Conservation (phyloP, 225 moss, liverwort and hornwort genomes). For the Antitrichia curtipendula region DNA sequence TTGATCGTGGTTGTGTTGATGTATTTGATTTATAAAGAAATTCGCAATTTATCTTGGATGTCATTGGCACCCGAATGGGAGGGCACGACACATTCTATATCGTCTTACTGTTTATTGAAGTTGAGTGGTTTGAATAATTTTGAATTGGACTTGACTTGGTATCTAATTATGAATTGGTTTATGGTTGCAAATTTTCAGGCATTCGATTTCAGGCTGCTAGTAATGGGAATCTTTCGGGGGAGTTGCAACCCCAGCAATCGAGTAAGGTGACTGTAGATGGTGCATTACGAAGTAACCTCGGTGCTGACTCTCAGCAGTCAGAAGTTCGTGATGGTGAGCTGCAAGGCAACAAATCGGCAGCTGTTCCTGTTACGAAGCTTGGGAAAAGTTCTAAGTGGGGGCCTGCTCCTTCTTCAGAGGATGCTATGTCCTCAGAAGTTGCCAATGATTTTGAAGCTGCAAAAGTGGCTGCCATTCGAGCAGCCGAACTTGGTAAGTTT, state of each 20-base stretch:
- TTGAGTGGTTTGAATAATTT: not conserved
- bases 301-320: slow-evolving; percentile 17
- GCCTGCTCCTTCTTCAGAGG: slow-evolving; percentile 45
- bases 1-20: not conserved
- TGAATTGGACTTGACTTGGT: not conserved
- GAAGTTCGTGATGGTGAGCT: slow-evolving; percentile 21
- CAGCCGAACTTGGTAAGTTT: slow-evolving; percentile 83
- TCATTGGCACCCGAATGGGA: not conserved
- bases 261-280: slow-evolving; percentile 10
- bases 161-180: not conserved
- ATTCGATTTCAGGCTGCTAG: slow-evolving; percentile 19
- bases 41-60: not conserved
- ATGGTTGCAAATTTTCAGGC: slow-evolving; percentile 1
- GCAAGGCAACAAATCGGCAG: slow-evolving; percentile 25
- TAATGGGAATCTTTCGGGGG: slow-evolving; percentile 9
- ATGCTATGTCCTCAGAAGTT: slow-evolving; percentile 45
- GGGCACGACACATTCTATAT: not conserved
- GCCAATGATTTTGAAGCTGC: slow-evolving; percentile 79
- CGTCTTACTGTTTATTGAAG: not conserved
- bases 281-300: not conserved
- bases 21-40: not conserved
- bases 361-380: slow-evolving; percentile 24
- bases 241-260: slow-evolving; percentile 7
- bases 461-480: slow-evolving; percentile 87
- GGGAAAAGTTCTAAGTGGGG: slow-evolving; percentile 89